Base-by-base conservation (phyloP, 2,329 filamentous ascomycete species). In the Dactylellina sp. region DNA sequence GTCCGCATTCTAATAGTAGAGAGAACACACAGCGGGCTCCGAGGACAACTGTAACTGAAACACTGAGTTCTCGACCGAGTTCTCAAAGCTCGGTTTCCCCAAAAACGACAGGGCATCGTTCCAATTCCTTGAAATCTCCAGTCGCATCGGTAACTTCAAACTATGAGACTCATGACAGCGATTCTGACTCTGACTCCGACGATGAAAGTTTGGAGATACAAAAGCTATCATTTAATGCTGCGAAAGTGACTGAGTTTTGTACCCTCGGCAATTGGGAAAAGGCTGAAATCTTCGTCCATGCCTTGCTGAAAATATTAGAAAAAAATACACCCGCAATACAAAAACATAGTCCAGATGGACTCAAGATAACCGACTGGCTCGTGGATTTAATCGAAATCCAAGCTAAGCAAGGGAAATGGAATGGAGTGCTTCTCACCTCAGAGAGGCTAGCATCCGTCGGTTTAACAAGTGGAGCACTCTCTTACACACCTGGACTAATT, bases 191-290 rank as follows among this genome's bases (percentile, higher is more conserved):
- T 1, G 56, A 56, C 16, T 35, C 46, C 44, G 44, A 61, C n/a
- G 40, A 47, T 2, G 56, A 39, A 14, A 18, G 2, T 6, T 39
- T 61, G 12, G 56, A 61, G 7, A n/a, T 61, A n/a, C 42, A 61
- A 37, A 61, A 42, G 9, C 22, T 61, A 18, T 12, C 7, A 1
- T 61, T 61, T n/a, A 61, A 25, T 22, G 46, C 16, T 6, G n/a
- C 37, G 3, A 61, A 50, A 22, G 56, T 35, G 0, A 22, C 22
- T 14, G n/a, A 14, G n/a, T 50, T 7, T 11, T 49, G 37, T 28
- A 32, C n/a, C 16, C 9, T 25, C 12, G 9, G 2, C 1, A 46
- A 61, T 24, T 61, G 56, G 56, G 28, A 16, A 16, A 61, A 50
- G 12, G 18, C 56, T 1, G 56, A 61, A 40, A 14, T 28, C 18